Base-by-base conservation (phyloP, 2,329 filamentous ascomycete species). In the Aspergillus ochraceus region DNA sequence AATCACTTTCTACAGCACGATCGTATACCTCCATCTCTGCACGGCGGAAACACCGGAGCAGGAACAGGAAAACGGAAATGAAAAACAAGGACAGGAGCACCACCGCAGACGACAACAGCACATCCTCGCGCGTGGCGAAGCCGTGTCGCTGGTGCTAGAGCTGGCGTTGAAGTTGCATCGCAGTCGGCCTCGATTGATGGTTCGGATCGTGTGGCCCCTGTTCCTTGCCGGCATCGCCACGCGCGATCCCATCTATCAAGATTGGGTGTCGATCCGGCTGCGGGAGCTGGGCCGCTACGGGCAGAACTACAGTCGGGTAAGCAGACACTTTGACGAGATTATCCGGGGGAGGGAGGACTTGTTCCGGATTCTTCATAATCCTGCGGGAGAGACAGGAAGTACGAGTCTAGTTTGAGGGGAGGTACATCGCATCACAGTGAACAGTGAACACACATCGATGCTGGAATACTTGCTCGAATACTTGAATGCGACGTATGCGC, bases 241-340 rank as follows among this genome's bases (percentile, higher is more conserved):
- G 14, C 57, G 62, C 1, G 70, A 71, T 32, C 56, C 55, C 6
- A 69, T 68, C 10, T 67, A 67, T 55, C 63, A 66, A 49, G 69
- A 71, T 55, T 72, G 70, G 69, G 66, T 70, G 24, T 67, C 69
- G 17, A 69, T 69, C 26, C 65, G 66, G 20, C 54, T 72, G 32
- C 61, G 62, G 5, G 68, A 69, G 46, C 58, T 70, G 14, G 63
- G 69, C 22, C 64, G 61, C 24, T 68, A 68, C 58, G 68, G 64
- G 19, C 64, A 65, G 46, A 70, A 70, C 45, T 70, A 61, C 51
- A 57, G 52, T n/a, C 64, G 64, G 8, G 64, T 66, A 19, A 69
- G 65, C 30, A 20, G 26, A 14, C 62, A 65, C 4, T 71, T 64
- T 55, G 68, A 67, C 53, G 66, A 69, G 53, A 61, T 70, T 14